Evolutionary conservation across 1,284 basidiomycete species (phyloP).

Genomic region (Cystobasidiaceae sp.): DNA sequence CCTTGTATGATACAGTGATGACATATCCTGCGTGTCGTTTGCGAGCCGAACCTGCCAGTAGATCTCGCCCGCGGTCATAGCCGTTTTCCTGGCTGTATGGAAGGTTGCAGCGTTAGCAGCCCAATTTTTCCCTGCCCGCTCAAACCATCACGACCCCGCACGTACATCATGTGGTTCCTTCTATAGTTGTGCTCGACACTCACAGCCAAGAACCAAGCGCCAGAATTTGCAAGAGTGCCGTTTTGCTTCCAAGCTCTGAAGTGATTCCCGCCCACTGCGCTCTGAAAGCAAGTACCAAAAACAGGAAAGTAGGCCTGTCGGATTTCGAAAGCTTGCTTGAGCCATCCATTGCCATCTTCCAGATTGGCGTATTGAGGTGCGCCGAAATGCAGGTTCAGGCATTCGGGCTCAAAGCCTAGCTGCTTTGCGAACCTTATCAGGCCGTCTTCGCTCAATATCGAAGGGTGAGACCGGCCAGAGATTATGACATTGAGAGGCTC

Average conservation of each 20-base stretch:
- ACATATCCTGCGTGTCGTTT: not conserved
- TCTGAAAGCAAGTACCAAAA: constrained; percentile 46
- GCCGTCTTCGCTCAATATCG: not conserved
- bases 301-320: constrained; percentile 42
- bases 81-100: not conserved
- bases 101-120: constrained; percentile 41
- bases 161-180: constrained; percentile 43
- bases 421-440: not conserved
- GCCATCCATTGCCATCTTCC: constrained; percentile 45
- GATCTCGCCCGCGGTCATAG: not conserved
- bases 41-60: not conserved
- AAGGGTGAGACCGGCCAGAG: not conserved
- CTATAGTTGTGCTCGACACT: constrained; percentile 44
- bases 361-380: constrained; percentile 44
- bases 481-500: constrained; percentile 1
- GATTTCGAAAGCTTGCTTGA: constrained; percentile 45
- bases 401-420: constrained; percentile 28
- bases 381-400: constrained; percentile 45
- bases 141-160: constrained; percentile 42
- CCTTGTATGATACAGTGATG: not conserved
- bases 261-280: constrained; percentile 45
- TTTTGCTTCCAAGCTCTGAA: constrained; percentile 47
- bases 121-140: constrained; percentile 43
- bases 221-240: constrained; percentile 44
- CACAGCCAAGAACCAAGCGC: constrained; percentile 47